phyloP scores from a whole-genome alignment of 305 asterid species.

The Ilex paraguariensis region DNA sequence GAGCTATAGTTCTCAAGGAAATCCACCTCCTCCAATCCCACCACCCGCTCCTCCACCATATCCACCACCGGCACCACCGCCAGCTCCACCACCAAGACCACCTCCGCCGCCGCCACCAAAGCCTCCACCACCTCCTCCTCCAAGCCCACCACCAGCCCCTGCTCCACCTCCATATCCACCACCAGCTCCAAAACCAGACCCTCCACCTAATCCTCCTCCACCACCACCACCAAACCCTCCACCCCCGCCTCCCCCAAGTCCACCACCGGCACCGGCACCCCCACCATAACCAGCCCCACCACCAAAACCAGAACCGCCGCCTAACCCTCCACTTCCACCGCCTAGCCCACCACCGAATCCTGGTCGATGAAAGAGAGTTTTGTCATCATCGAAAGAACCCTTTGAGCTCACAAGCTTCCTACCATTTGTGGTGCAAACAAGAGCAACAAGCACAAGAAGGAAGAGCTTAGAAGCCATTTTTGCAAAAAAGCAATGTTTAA shows the following conservation, averaged over 20 bases:
- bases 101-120: background rate
- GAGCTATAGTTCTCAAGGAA: background rate
- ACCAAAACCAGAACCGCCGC: slow-evolving; percentile 7
- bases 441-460: slow-evolving; percentile 5
- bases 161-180: slow-evolving; percentile 8
- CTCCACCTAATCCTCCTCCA: slow-evolving; percentile 2
- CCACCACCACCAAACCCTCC: slow-evolving; percentile 12
- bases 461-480: slow-evolving; percentile 9
- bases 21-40: background rate
- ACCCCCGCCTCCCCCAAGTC: slow-evolving; percentile 3
- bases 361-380: slow-evolving; percentile 3
- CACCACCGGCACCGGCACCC: background rate
- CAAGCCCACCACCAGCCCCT: slow-evolving; percentile 17
- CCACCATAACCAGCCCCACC: slow-evolving; percentile 7
- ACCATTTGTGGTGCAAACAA: slow-evolving; percentile 4
- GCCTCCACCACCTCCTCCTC: slow-evolving; percentile 9
- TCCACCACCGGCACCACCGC: background rate
- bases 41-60: background rate
- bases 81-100: slow-evolving; percentile 5
- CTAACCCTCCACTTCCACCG: slow-evolving; percentile 5
- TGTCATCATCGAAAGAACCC: slow-evolving; percentile 4
- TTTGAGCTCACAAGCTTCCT: slow-evolving; percentile 6
- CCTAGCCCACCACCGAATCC: slow-evolving; percentile 15
- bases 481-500: background rate
- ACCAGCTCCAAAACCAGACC: slow-evolving; percentile 5